Evolutionary conservation across 805 yeast genomes (phyloP), one percentile per base, ranked within the genome.

Genomic region (Brettanomyces naardenensis): DNA sequence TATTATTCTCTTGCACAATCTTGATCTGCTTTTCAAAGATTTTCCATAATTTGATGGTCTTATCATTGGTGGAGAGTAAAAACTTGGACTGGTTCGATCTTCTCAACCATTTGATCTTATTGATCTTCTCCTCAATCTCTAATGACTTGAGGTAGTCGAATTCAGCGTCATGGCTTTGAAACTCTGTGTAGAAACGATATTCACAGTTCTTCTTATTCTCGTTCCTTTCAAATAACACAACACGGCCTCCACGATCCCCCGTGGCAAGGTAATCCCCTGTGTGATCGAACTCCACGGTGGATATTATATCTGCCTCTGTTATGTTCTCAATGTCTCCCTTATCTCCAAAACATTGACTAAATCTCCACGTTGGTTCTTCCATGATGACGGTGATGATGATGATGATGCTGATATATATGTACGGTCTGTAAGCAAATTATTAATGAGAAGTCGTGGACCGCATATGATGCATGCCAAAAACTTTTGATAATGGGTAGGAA

Each of bases 21-120:
- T 86, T 86, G 48, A 92, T 82, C 53, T 84, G 86, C 58, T 88
- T 85, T 60, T 89, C 97, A 66, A 79, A 82, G 33, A 92, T 75
- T 61, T 92, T 92, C 99, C 99, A 92, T 44, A 92, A 73, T 67
- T 92, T 92, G 56, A 92, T 88, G n/a, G 99, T 92, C 64, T 92
- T 92, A 66, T 92, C 98, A 61, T 92, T 92, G 23, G 99, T 88
- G 23, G 90, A 79, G 48, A 92, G 70, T 50, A 92, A 66, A 54
- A 85, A 87, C 55, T 89, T 90, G n/a, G 96, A 85, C 54, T 81
- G 80, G 62, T 88, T 90, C 36, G 82, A 79, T 44, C 94, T 78
- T 51, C 75, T 78, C 54, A 95, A 75, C 99, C 99, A 92, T 63
- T 88, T 87, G 59, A 94, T 90, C 65, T 92, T 90, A 66, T 92